phyloP scores from a whole-genome alignment of 2,329 filamentous ascomycete genomes.

The Colletotrichum magnum region DNA sequence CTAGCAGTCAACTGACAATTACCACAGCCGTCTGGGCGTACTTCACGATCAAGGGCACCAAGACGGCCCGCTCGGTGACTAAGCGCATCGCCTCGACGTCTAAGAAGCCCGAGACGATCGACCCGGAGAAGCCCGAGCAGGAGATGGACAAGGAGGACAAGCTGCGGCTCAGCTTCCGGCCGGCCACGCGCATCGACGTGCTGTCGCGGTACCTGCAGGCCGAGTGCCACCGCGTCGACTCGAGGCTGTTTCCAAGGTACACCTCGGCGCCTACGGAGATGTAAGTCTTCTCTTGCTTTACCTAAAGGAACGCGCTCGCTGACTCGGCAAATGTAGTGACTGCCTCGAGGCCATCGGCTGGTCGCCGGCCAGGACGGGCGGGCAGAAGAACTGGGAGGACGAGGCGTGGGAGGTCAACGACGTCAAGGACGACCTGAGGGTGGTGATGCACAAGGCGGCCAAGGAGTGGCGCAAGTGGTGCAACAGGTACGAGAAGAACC shows the following conservation, averaged over 20 bases:
- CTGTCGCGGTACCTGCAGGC: constrained; percentile 29
- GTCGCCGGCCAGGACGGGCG: constrained; percentile 19
- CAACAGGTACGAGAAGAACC: constrained; percentile 32
- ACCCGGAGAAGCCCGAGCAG: constrained; percentile 27
- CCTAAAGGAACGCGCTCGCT: neutral
- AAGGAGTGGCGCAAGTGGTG: constrained; percentile 40
- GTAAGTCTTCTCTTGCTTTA: constrained; percentile 1
- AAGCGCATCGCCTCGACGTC: constrained; percentile 34
- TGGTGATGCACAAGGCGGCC: constrained; percentile 34
- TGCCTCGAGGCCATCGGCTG: constrained; percentile 36
- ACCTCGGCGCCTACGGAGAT: constrained; percentile 31
- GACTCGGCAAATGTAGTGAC: constrained; percentile 1
- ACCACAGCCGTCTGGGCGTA: constrained; percentile 34
- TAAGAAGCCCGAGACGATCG: constrained; percentile 34
- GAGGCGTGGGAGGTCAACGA: constrained; percentile 36
- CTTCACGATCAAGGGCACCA: constrained; percentile 39
- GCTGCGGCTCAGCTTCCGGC: constrained; percentile 30
- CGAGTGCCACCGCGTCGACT: constrained; percentile 36
- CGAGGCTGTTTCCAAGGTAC: constrained; percentile 29
- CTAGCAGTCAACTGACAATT: too few relatives aligned
- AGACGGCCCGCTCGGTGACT: constrained; percentile 36
- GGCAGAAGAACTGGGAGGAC: constrained; percentile 38
- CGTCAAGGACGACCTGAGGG: constrained; percentile 33
- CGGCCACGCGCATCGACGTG: constrained; percentile 29
- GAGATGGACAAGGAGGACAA: constrained; percentile 38